Percentiles rank a stretch among this genome's conserved stretches.
Conservation (phyloP, 768 basidiomycete species). For the Hydnomerulius pinastri region DNA sequence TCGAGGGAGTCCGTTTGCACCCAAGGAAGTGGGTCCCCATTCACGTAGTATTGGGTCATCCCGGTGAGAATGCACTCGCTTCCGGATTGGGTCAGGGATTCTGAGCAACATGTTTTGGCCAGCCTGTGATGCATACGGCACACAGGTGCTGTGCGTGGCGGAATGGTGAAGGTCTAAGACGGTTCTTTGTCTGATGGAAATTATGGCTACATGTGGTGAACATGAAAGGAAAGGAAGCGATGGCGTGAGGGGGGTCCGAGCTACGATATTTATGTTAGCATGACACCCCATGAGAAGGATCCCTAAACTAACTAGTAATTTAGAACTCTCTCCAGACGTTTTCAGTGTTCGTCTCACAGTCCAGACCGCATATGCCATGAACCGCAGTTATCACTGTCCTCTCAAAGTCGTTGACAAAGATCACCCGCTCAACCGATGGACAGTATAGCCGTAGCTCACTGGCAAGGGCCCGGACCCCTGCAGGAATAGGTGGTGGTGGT, state of each 20-base stretch:
- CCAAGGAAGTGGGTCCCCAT: background rate
- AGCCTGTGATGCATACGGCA: background rate
- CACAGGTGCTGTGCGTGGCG: conserved; percentile 1
- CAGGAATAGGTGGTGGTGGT: conserved; percentile 51
- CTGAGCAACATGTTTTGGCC: background rate
- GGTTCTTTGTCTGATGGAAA: background rate
- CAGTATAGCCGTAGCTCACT: conserved; percentile 64
- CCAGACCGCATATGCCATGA: conserved; percentile 30
- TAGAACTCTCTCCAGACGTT: conserved; percentile 35
- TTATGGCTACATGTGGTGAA: conserved; percentile 19
- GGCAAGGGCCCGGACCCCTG: conserved; percentile 58
- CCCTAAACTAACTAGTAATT: conserved; percentile 15
- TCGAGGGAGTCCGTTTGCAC: conserved; percentile 7
- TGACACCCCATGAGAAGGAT: background rate
- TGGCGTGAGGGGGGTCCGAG: conserved; percentile 1
- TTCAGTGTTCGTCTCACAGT: conserved; percentile 27
- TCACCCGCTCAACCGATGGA: conserved; percentile 48
- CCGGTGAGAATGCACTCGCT: conserved; percentile 6
- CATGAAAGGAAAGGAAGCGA: conserved; percentile 16
- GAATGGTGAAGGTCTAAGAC: conserved; percentile 9
- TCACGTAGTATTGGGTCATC: conserved; percentile 6
- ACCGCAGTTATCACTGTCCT: conserved; percentile 47
- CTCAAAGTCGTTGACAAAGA: conserved; percentile 69
- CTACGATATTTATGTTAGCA: conserved; percentile 2
- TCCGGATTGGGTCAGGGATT: conserved; percentile 4